These are phyloP conservation scores for Aspergillus novoparasiticus DNA, from an alignment of 2,329 filamentous ascomycete genomes.

Conservation along the genomic window DNA sequence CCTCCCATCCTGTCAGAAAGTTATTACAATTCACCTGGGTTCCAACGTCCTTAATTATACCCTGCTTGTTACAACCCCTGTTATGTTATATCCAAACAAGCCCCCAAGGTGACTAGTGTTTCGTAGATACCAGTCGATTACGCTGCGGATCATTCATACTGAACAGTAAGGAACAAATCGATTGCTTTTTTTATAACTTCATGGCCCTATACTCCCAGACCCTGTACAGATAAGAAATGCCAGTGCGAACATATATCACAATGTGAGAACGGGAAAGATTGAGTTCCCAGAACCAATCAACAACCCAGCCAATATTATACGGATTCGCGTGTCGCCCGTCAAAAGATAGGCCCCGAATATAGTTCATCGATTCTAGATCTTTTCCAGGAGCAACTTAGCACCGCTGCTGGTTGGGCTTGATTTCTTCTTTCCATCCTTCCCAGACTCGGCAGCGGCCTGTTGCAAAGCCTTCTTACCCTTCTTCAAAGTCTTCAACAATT, in stretches of 20 bases:
- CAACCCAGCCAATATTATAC: slow-evolving; percentile 6
- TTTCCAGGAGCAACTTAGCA: slow-evolving; percentile 42
- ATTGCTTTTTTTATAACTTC: slow-evolving; percentile 15
- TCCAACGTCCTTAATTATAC: background rate
- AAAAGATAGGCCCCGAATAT: background rate
- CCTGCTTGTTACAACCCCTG: background rate
- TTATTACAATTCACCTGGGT: background rate
- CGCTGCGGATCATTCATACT: background rate
- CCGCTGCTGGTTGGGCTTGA: slow-evolving; percentile 49
- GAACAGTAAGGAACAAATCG: background rate
- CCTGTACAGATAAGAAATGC: slow-evolving; percentile 14
- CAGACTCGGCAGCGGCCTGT: slow-evolving; percentile 56
- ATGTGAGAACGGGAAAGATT: background rate
- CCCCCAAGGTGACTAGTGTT: background rate
- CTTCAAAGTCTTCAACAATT: slow-evolving; percentile 70
- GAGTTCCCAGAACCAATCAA: background rate
- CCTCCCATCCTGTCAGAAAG: background rate
- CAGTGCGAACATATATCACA: slow-evolving; percentile 5
- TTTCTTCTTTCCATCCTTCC: slow-evolving; percentile 48
- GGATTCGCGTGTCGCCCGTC: background rate
- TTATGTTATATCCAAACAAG: background rate
- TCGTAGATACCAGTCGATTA: background rate
- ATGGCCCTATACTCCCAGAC: slow-evolving; percentile 12
- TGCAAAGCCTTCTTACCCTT: slow-evolving; percentile 72
- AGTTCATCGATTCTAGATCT: slow-evolving; percentile 27